These are phyloP conservation scores for Microcyclospora pomicola DNA, from an alignment of 2,329 filamentous ascomycete species.

Conservation along the genomic window DNA sequence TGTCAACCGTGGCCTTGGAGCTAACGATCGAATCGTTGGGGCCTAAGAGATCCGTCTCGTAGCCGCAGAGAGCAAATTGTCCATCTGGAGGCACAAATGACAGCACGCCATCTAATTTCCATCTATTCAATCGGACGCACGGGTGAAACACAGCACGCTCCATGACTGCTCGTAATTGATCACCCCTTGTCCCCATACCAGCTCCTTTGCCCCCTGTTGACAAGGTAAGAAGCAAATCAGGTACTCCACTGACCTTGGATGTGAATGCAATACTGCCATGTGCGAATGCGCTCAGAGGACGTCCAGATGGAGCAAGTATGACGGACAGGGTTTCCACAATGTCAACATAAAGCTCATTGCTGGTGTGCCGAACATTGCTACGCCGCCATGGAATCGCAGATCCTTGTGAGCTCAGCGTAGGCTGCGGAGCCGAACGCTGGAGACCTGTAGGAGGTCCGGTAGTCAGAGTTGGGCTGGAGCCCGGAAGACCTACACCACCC, in stretches of 20 bases:
- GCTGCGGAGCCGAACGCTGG: slow-evolving; percentile 8
- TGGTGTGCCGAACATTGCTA: slow-evolving; percentile 86
- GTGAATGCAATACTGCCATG: slow-evolving; percentile 92
- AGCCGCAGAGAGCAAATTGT: slow-evolving; percentile 81
- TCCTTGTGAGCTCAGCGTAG: slow-evolving; percentile 15
- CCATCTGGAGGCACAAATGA: slow-evolving; percentile 94
- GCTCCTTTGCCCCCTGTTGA: slow-evolving; percentile 70
- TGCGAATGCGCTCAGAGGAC: slow-evolving; percentile 72
- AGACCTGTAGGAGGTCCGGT: slow-evolving; percentile 4
- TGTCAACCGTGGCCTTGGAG: slow-evolving; percentile 8
- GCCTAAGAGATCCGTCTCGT: slow-evolving; percentile 82
- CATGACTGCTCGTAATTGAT: slow-evolving; percentile 40
- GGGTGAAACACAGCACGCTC: slow-evolving; percentile 91
- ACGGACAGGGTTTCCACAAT: slow-evolving; percentile 81
- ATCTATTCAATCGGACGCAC: slow-evolving; percentile 78
- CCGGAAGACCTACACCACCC: slow-evolving; percentile 72
- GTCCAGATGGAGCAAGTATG: slow-evolving; percentile 78
- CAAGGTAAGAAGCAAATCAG: slow-evolving; percentile 72
- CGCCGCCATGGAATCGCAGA: slow-evolving; percentile 72
- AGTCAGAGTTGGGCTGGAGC: slow-evolving; percentile 23
- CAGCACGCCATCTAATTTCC: slow-evolving; percentile 81
- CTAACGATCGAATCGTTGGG: slow-evolving; percentile 34
- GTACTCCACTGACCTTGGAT: slow-evolving; percentile 84
- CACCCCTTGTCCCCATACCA: slow-evolving; percentile 44
- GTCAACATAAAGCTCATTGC: slow-evolving; percentile 94